Percentiles rank a stretch among this genome's conserved stretches.
Conservation (phyloP, 441 rosid species). For the Pelargonium fulgidum region DNA sequence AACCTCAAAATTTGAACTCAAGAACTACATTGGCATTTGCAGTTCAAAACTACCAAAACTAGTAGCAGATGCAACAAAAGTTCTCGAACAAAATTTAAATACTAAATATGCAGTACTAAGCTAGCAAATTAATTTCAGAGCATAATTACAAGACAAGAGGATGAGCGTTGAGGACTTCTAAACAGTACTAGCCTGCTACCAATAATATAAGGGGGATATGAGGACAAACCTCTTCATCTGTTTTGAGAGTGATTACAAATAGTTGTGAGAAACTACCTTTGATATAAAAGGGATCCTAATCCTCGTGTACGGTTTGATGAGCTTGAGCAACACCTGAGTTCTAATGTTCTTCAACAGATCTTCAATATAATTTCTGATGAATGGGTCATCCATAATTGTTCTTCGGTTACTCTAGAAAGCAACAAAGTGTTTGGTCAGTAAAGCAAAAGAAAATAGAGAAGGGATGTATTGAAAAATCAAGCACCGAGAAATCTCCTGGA, state of each 20-base stretch:
- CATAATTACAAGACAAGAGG: no score
- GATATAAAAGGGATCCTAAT: conserved; percentile 93
- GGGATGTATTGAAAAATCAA: neutral
- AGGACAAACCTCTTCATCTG: no score
- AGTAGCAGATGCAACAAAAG: no score
- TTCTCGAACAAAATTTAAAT: no score
- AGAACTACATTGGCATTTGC: no score
- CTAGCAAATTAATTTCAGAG: no score
- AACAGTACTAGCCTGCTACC: no score
- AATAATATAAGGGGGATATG: no score
- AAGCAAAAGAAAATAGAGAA: neutral
- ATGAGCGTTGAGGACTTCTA: no score
- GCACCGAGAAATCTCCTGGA: neutral
- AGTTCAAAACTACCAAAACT: no score
- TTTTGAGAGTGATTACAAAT: neutral
- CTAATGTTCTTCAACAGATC: conserved; percentile 95
- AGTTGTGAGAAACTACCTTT: conserved; percentile 33
- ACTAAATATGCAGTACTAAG: no score
- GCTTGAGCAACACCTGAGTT: conserved; percentile 94
- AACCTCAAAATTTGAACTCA: no score
- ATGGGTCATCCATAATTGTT: conserved; percentile 97
- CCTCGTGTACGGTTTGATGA: conserved; percentile 91
- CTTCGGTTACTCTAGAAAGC: conserved; percentile 67
- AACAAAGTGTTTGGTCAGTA: conserved; percentile 12
- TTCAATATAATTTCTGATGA: conserved; percentile 91